Base-by-base conservation (phyloP, 768 basidiomycete genomes). In the Lentinula edodes region DNA sequence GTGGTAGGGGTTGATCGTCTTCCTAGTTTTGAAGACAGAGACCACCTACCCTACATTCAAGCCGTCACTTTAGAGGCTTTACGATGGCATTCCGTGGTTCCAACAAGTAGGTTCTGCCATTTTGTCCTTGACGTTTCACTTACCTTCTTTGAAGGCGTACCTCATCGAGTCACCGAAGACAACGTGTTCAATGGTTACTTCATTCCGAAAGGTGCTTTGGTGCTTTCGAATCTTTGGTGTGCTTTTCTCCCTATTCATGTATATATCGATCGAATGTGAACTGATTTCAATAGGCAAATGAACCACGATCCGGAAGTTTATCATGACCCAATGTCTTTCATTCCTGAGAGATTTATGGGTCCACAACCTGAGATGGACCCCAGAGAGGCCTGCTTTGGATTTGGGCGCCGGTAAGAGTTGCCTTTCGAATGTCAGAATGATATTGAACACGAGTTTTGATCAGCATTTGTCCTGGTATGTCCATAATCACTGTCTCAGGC, bases 331-430 rank as follows among this genome's bases (percentile, higher is more conserved):
- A 52, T 60, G 59, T 9, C 39, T 5, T 60, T 60, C 51, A 60
- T 52, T 5, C 59, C 59, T 32, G 59, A 60, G 38, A 50, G 59
- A 13, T 60, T 52, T 20, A n/a, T 60, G 20, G 62, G 62, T 6
- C 36, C 61, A 7, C 63, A 66, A 13, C 69, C 74, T 2, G 73
- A 78, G 50, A 41, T 35, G 3, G 77, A 79, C 63, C 73, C 77
- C 1, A 70, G 72, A 13, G 68, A 67, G 7, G 69, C 76, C 34
- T 75, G 74, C 52, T 83, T 81, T 58, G 81, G 81, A 3, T 83
- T 78, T 58, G 81, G 82, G 23, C 65, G 81, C 65, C 70, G 81
- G 70, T 69, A 32, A 38, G 53, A 28, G 7, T 28, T 39, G 18
- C 48, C 9, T 13, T 35, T n/a, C 61, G 34, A 20, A 42, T 16